Evolutionary conservation across 352 stramenopile species (phyloP), one percentile per base, ranked within the genome.

Genomic region (Phytopythium boreale): DNA sequence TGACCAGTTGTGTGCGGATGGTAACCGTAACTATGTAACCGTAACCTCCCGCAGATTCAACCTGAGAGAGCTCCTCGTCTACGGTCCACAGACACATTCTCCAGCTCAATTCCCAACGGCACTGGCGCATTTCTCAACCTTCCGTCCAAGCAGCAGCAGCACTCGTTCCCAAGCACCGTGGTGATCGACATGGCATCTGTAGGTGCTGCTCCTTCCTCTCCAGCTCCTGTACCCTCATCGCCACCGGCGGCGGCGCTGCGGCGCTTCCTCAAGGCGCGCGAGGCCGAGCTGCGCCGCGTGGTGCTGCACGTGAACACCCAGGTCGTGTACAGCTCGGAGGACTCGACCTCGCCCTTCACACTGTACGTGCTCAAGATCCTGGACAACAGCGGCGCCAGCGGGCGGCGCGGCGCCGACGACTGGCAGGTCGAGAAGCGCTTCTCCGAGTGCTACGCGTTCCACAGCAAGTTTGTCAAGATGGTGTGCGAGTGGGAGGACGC

Each of bases 391-490:
- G 50, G 22, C 11, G 22, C 44, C 11, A 11, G 15, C 47, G 19
- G 44, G 1, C 19, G 19, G n/a, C 44, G 41, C 39, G 49, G 29
- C 29, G 69, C 66, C 43, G 63, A 70, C 17, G 64, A 66, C 2
- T 77, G 70, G 70, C 64, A 60, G 44, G 49, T 75, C 2, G 56
- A 62, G 9, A 77, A 74, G 39, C 64, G 70, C 15, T 74, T 70
- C 37, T 75, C 67, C 12, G 63, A 74, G 29, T 77, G 67, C 59
- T 39, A 63, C 44, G 41, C 51, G 12, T 52, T 77, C 43, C 49
- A 70, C 29, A n/a, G 34, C 15, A 61, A 67, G 52, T 26, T 77
- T 17, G 63, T 52, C 43, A 36, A 44, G 43, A 37, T 62, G 19
- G 57, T 62, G 34, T 22, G 27, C 24, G 51, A 69, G 14, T 74